Evolutionary conservation across 768 basidiomycete species (phyloP), one percentile per base, ranked within the genome.

Genomic region (Leccinellum rugosiceps): DNA sequence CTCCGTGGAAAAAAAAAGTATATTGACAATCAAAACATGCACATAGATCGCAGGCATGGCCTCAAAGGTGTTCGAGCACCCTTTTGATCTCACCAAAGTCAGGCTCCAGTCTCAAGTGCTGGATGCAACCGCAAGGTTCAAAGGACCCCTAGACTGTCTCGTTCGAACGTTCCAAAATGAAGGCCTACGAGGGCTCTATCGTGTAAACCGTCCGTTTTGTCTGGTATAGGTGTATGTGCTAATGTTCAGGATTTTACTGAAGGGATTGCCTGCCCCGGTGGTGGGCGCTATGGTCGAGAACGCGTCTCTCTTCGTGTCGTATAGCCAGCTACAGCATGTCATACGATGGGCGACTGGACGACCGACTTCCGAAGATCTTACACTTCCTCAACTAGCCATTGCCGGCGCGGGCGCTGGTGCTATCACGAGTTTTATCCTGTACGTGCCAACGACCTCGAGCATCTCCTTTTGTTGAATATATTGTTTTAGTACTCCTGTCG

Each of bases 31-130:
- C 31, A 4, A 50, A 32, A 59, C 47, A 25, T 41, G 21, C 5
- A 41, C 25, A 23, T 49, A 93, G 92, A 74, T 85, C 55, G 92
- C 94, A 55, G 95, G 95, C 25, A 93, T 96, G 78, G 77, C 83
- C 9, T 87, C 94, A 47, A 85, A 87, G 70, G 77, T 94, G 15
- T 87, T 97, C 60, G 94, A 96, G 75, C 93, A 97, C 69, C 96
- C 96, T 1, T 94, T 96, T 66, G 95, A 98, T 73, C 82, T 98
- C 34, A 89, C 93, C 55, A 98, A 97, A 76, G 95, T 97, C 57
- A 83, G 95, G 50, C 80, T 98, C 44, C 96, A 98, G 72, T 83
- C 91, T 2, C 96, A 98, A 67, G 86, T 95, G 13, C 78, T 95
- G 53, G 85, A 90, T 59, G 75, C 82, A 10, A 76, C 82, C 14